Percentiles rank a stretch among this genome's conserved stretches.
Conservation (phyloP, 306 rosid genomes). For the Cicer arietinum region DNA sequence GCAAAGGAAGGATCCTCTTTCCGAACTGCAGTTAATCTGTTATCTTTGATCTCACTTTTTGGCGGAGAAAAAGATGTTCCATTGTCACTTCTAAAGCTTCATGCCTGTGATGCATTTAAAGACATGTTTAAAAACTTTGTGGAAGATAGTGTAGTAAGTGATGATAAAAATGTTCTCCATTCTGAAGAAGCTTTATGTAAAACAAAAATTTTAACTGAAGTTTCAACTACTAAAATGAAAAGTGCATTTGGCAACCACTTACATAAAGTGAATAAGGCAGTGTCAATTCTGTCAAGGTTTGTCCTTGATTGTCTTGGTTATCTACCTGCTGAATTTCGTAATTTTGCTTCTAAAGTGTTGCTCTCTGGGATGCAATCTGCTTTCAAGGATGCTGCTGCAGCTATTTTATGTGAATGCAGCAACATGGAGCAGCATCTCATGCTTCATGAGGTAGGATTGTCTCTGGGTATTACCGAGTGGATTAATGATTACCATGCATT, state of each 20-base stretch:
- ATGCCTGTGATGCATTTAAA: constrained; percentile 73
- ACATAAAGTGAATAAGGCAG: constrained; percentile 52
- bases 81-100: constrained; percentile 76
- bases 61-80: constrained; percentile 83
- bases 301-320: constrained; percentile 74
- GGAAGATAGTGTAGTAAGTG: constrained; percentile 52
- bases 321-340: constrained; percentile 73
- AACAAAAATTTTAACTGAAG: constrained; percentile 38
- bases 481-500: constrained; percentile 68
- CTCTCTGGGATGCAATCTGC: constrained; percentile 81
- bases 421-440: constrained; percentile 69
- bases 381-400: constrained; percentile 71
- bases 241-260: constrained; percentile 50
- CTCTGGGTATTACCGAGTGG: constrained; percentile 84
- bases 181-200: constrained; percentile 49
- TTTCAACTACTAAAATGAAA: constrained; percentile 48
- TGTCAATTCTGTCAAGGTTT: constrained; percentile 65
- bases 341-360: constrained; percentile 75
- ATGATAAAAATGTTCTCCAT: constrained; percentile 46
- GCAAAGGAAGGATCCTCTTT: constrained; percentile 80
- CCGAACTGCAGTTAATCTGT: constrained; percentile 72
- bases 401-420: constrained; percentile 74
- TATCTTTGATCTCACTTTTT: constrained; percentile 67
- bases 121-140: constrained; percentile 63
- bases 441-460: constrained; percentile 90